Base-by-base conservation (phyloP, 1,284 basidiomycete genomes). In the Rhizopogon hawkerae region DNA sequence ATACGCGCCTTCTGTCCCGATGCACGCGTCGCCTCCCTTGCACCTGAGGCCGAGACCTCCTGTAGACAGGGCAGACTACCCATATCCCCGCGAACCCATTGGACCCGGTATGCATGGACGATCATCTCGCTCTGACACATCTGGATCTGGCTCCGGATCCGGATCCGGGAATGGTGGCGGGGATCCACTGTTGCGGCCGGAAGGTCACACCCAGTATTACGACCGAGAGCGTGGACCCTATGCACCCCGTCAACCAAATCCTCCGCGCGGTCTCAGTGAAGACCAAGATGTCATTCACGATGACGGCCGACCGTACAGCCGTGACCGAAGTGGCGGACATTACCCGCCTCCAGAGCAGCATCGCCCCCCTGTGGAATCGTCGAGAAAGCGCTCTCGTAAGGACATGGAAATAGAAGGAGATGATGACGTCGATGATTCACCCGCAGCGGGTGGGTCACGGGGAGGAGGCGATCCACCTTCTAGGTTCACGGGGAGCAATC, bases 381-480 rank as follows among this genome's bases (percentile, higher is more conserved):
- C 78, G 48, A 72, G 78, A 59, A 83, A 81, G 59, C 72, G 81
- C 50, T 71, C 67, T 53, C 70, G 78, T 52, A 73, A 74, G 46
- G 81, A 83, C 46, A 78, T 82, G 77, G 81, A 84, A 42, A 68
- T 78, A 46, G 78, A 72, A 49, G 66, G 58, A 29, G 66, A 78
- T 42, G 72, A 70, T 57, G 74, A 74, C 48, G 69, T 73, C 56
- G 66, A 62, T 48, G 64, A 54, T 16, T 61, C 63, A 52, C 65
- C 56, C 74, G 58, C 59, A 46, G 39, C 56, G n/a, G 54, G 66
- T 43, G 36, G 51, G 35, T 66, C 65, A 56, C 62, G 64, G 74
- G 60, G 58, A 48, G 53, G 60, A 51, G 56, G 58, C 46, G 60
- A 67, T 55, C 56, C 54, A 55, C 47, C 56, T 53, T 46, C 56